Evolutionary conservation across 2,329 filamentous ascomycete species (phyloP).

Genomic region (Blumeria hordei): DNA sequence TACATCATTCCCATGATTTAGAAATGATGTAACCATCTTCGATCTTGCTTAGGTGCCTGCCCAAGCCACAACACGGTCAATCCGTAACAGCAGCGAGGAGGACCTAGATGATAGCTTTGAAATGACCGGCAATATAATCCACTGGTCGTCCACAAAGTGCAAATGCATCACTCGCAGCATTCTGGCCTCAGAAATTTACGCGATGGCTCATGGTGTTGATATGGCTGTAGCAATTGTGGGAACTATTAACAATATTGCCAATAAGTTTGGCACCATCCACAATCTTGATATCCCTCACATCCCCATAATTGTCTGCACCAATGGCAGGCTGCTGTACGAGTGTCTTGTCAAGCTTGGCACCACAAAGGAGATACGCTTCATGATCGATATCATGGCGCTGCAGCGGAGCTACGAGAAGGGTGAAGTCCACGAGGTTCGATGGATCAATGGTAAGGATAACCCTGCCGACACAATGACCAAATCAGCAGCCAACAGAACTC

Average conservation of each 20-base stretch:
- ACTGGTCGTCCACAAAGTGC: neutral
- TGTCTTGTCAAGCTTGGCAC: neutral
- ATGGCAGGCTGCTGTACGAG: neutral
- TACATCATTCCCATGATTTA: no score
- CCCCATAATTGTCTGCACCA: neutral
- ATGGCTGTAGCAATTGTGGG: neutral
- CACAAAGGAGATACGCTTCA: neutral
- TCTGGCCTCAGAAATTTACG: neutral
- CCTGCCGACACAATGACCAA: neutral
- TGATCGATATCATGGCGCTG: neutral
- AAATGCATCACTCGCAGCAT: neutral
- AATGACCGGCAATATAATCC: neutral
- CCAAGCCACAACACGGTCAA: no score
- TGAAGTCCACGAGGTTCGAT: neutral
- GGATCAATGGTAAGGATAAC: neutral
- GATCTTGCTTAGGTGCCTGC: no score
- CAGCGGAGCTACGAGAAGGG: neutral
- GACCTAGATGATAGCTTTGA: neutral
- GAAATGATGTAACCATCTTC: no score
- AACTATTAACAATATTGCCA: neutral
- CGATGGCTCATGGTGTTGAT: neutral
- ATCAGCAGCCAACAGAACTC: neutral
- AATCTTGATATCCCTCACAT: neutral
- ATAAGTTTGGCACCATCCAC: neutral
- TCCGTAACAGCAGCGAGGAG: no score